phyloP scores from a whole-genome alignment of 2,329 filamentous ascomycete species.

The Diaporthe sp. region DNA sequence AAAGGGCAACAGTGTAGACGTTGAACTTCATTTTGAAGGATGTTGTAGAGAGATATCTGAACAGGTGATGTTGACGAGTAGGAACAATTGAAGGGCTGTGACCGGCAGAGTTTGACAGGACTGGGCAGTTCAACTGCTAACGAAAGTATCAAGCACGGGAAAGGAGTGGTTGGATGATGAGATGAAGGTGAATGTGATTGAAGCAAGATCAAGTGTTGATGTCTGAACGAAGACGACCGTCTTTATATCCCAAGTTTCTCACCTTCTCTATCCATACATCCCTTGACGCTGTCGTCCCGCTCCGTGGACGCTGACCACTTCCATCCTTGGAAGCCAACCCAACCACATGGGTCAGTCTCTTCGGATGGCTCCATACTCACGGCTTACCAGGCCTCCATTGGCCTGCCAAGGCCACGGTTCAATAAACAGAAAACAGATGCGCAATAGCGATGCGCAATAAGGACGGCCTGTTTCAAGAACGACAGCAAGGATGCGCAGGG shows the following conservation, averaged over 20 bases:
- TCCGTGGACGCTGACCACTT: not conserved
- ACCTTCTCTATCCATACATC: too few species aligned
- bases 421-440: conserved; percentile 29
- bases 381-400: not conserved
- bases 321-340: conserved; percentile 1
- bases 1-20: conserved; percentile 27
- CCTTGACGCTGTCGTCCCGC: not conserved
- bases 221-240: not conserved
- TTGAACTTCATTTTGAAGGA: conserved; percentile 34
- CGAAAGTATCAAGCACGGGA: conserved; percentile 30
- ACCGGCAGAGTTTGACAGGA: conserved; percentile 24
- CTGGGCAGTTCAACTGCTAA: conserved; percentile 35
- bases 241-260: conserved; percentile 12
- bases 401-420: conserved; percentile 14
- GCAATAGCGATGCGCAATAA: conserved; percentile 4
- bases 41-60: not conserved
- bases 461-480: conserved; percentile 29
- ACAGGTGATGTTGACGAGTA: conserved; percentile 2
- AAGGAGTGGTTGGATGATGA: conserved; percentile 15
- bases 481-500: conserved; percentile 25
- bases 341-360: conserved; percentile 5
- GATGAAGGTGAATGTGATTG: conserved; percentile 21
- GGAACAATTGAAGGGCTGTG: not conserved
- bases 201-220: not conserved
- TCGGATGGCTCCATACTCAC: not conserved